Evolutionary conservation across 2,329 filamentous ascomycete species (phyloP).

Genomic region (Diaporthe longicolla): DNA sequence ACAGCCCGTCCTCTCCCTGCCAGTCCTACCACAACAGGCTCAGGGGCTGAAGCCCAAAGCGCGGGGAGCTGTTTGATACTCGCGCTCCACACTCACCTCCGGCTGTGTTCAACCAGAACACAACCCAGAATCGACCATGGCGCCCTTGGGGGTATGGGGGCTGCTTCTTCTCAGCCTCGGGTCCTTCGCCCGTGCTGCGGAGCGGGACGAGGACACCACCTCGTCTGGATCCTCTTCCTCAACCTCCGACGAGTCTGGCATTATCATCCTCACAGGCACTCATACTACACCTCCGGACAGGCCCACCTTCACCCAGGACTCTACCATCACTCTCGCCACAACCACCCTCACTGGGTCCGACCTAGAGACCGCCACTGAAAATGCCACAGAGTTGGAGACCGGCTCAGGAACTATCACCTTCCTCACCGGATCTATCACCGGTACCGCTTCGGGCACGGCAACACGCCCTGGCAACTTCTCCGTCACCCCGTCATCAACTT

Average conservation of each 20-base stretch:
- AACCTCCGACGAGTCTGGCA: slow-evolving; percentile 40
- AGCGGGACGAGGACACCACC: slow-evolving; percentile 13
- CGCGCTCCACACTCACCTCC: neutral
- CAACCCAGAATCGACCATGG: slow-evolving; percentile 23
- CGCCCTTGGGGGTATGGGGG: slow-evolving; percentile 40
- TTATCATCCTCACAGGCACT: slow-evolving; percentile 56
- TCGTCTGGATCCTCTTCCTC: slow-evolving; percentile 16
- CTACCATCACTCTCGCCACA: slow-evolving; percentile 56
- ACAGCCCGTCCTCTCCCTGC: neutral
- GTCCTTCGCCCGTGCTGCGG: slow-evolving; percentile 32
- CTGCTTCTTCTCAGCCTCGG: slow-evolving; percentile 39
- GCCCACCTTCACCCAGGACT: slow-evolving; percentile 58
- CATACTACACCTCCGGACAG: slow-evolving; percentile 49
- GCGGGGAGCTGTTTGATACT: slow-evolving; percentile 12
- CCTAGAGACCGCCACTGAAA: slow-evolving; percentile 46
- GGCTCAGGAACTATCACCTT: slow-evolving; percentile 55
- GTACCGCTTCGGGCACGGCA: slow-evolving; percentile 54
- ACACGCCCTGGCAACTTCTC: slow-evolving; percentile 56
- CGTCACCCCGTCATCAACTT: slow-evolving; percentile 59
- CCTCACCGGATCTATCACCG: slow-evolving; percentile 61
- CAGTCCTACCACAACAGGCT: neutral
- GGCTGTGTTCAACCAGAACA: neutral
- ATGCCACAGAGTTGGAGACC: slow-evolving; percentile 50
- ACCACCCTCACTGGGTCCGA: slow-evolving; percentile 45
- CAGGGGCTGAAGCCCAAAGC: slow-evolving; percentile 6